Base-by-base conservation (phyloP, 768 basidiomycete genomes). In the Tephrocybe sp. region DNA sequence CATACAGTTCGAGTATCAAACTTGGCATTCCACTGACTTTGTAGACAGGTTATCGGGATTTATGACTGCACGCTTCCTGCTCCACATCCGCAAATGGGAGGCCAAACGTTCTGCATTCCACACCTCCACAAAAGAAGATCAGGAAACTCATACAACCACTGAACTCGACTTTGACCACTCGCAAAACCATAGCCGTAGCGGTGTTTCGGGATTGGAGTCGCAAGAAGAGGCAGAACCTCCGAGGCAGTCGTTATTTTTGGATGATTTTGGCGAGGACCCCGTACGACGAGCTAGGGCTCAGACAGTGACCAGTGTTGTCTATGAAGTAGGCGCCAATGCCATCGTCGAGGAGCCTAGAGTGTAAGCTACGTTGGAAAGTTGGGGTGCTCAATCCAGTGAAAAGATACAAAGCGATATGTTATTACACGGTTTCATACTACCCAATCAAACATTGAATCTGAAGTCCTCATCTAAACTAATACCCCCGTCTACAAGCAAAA, bases 401-500 rank as follows among this genome's bases (percentile, higher is more conserved):
- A n/a, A n/a, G n/a, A 33, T 45, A 18, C 39, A 42, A 41, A 43
- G 17, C 26, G 37, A 43, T 7, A 37, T 39, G 26, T 23, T 30
- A 41, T 28, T 40, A 51, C 40, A 51, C 4, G 12, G 12, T 36
- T n/a, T n/a, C 26, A 30, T 30, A 30, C 28, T 5, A 5, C 28
- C 1, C 7, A 21, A 48, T 61, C 51, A 66, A 40, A 66, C 56
- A 49, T 63, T 52, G 34, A 66, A 66, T 48, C 37, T 51, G 33
- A 66, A 66, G 46, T 66, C 65, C 43, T 66, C 65, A 20, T 45
- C 49, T 11, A 58, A 38, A 9, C 40, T 55, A 21, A 18, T 24
- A 8, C 52, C 50, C 18, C 23, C 24, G 14, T 44, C 50, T 8
- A 34, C 45, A 15, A 40, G 45, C 21, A 62, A 17, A 39, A 46